These are phyloP conservation scores for Russula vinacea DNA, from an alignment of 768 basidiomycete species.

Conservation along the genomic window DNA sequence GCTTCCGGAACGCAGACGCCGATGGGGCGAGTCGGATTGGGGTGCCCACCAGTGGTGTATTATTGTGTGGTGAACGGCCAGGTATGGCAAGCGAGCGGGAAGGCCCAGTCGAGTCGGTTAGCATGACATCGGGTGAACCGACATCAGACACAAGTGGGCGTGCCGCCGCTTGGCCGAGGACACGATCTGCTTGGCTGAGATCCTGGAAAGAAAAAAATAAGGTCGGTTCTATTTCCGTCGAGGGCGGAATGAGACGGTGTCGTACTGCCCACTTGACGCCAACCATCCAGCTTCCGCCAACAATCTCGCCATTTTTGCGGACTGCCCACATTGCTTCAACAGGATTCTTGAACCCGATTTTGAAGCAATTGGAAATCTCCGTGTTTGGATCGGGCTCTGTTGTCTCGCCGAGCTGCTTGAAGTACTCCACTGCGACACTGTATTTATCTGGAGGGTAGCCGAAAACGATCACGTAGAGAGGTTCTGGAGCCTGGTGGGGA, in stretches of 20 bases:
- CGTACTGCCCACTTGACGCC: constrained; percentile 84
- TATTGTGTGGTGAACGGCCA: constrained; percentile 40
- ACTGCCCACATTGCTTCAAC: constrained; percentile 77
- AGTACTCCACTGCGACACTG: constrained; percentile 66
- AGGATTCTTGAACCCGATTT: constrained; percentile 66
- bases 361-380: constrained; percentile 78
- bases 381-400: constrained; percentile 64
- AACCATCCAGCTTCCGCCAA: constrained; percentile 76
- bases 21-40: constrained; percentile 73
- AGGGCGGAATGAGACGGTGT: constrained; percentile 30
- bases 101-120: constrained; percentile 30
- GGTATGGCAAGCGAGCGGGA: constrained; percentile 37
- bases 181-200: constrained; percentile 52
- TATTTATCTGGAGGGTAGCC: constrained; percentile 86
- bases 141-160: constrained; percentile 31
- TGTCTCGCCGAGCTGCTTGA: constrained; percentile 66
- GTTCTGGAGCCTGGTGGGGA: constrained; percentile 37
- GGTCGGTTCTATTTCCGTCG: background rate
- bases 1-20: constrained; percentile 64
- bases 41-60: constrained; percentile 56
- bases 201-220: constrained; percentile 44
- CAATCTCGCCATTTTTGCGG: constrained; percentile 76
- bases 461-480: constrained; percentile 72
- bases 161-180: constrained; percentile 42
- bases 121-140: constrained; percentile 21